These are phyloP conservation scores for Glutinoglossum americanum DNA, from an alignment of 495 filamentous ascomycete genomes.

Conservation along the genomic window DNA sequence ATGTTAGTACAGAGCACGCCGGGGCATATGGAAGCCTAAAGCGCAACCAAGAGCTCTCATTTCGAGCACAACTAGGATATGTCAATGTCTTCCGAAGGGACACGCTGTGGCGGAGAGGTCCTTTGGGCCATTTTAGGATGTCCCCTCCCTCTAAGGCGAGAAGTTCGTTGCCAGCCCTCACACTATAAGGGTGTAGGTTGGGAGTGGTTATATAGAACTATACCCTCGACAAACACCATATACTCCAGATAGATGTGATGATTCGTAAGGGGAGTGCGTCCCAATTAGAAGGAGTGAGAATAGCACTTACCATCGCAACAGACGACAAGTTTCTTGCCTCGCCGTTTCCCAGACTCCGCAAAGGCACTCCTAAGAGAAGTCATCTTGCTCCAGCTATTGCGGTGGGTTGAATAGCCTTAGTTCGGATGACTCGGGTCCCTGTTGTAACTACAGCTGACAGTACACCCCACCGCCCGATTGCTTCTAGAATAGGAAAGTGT, in stretches of 20 bases:
- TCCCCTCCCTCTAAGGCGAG: not conserved
- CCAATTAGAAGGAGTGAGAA: no score
- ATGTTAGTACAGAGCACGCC: not conserved
- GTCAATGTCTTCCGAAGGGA: not conserved
- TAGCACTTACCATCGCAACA: constrained; percentile 4
- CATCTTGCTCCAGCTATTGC: not conserved
- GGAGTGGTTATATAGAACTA: no score
- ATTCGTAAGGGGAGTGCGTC: no score
- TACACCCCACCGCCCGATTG: no score
- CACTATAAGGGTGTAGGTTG: not conserved
- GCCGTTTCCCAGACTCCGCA: not conserved
- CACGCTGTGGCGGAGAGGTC: not conserved
- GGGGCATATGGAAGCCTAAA: not conserved
- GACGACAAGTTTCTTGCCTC: constrained; percentile 1
- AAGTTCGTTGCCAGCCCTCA: not conserved
- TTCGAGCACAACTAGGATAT: not conserved
- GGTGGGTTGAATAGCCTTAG: not conserved
- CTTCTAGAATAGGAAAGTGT: no score
- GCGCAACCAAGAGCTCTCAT: not conserved
- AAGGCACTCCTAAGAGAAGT: not conserved
- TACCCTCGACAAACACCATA: not conserved
- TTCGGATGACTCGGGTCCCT: no score
- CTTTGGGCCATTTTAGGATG: not conserved
- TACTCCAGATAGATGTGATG: not conserved
- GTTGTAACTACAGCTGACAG: no score